phyloP scores from a whole-genome alignment of 495 filamentous ascomycete genomes.

The Daldinia caldariorum region DNA sequence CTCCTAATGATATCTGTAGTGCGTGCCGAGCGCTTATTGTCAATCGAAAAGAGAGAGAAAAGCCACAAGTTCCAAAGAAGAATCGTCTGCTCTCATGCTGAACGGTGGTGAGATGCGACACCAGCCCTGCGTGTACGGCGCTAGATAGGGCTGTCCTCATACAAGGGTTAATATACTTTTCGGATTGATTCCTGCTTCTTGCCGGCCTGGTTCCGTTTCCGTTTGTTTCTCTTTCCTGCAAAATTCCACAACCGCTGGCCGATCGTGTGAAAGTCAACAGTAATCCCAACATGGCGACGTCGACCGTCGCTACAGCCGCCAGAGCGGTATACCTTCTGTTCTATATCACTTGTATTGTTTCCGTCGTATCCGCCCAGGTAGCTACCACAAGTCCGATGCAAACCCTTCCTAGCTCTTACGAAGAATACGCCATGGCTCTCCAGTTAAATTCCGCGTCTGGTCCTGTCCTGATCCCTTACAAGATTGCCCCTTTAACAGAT shows the following conservation, averaged over 20 bases:
- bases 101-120: slow-evolving; percentile 45
- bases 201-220: slow-evolving; percentile 23
- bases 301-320: slow-evolving; percentile 52
- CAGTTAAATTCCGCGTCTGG: slow-evolving; percentile 45
- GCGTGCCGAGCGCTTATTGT: slow-evolving; percentile 36
- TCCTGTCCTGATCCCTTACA: slow-evolving; percentile 45
- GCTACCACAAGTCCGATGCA: slow-evolving; percentile 45
- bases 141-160: slow-evolving; percentile 38
- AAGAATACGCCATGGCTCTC: slow-evolving; percentile 51
- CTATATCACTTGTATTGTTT: slow-evolving; percentile 42
- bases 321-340: slow-evolving; percentile 48
- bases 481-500: slow-evolving; percentile 54
- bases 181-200: slow-evolving; percentile 19
- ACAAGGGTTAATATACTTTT: slow-evolving; percentile 25
- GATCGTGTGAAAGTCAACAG: slow-evolving; percentile 41
- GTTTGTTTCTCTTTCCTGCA: slow-evolving; percentile 10
- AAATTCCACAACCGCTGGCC: slow-evolving; percentile 41
- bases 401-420: slow-evolving; percentile 46
- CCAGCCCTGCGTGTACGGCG: slow-evolving; percentile 29
- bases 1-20: slow-evolving; percentile 20
- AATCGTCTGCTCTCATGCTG: slow-evolving; percentile 27
- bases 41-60: slow-evolving; percentile 43
- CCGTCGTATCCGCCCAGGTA: slow-evolving; percentile 44
- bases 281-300: slow-evolving; percentile 51
- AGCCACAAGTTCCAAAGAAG: slow-evolving; percentile 28